Conservation (phyloP, 768 basidiomycete species). For the Tricholoma bakamatsutake region DNA sequence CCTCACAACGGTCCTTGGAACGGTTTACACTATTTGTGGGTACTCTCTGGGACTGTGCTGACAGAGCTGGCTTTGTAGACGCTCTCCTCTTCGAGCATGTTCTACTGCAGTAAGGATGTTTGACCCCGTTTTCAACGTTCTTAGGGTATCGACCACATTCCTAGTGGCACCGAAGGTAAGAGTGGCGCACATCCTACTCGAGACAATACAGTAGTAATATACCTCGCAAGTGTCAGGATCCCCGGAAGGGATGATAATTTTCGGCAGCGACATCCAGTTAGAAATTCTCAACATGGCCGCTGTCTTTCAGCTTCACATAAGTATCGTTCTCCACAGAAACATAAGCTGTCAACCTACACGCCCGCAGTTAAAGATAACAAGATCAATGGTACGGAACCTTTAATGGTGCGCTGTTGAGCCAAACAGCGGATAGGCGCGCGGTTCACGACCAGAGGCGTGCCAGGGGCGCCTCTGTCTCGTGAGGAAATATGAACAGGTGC, state of each 20-base stretch:
- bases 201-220: background rate
- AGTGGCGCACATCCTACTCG: background rate
- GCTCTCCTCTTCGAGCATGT: conserved; percentile 9
- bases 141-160: conserved; percentile 9
- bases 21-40: background rate
- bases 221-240: background rate
- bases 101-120: conserved; percentile 13
- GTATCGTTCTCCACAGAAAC: background rate
- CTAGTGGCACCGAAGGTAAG: conserved; percentile 1
- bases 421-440: background rate
- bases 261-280: background rate
- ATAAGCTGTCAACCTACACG: background rate
- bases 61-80: background rate
- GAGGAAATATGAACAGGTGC: too few species aligned
- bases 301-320: background rate
- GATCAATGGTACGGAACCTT: background rate
- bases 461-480: background rate
- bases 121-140: conserved; percentile 4
- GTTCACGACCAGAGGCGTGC: background rate
- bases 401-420: background rate
- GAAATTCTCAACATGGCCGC: background rate
- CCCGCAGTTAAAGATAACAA: background rate
- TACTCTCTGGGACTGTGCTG: background rate
- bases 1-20: conserved; percentile 2
- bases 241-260: background rate